These are phyloP conservation scores for Colletotrichum somersetense DNA, from an alignment of 2,329 filamentous ascomycete species.

Conservation along the genomic window DNA sequence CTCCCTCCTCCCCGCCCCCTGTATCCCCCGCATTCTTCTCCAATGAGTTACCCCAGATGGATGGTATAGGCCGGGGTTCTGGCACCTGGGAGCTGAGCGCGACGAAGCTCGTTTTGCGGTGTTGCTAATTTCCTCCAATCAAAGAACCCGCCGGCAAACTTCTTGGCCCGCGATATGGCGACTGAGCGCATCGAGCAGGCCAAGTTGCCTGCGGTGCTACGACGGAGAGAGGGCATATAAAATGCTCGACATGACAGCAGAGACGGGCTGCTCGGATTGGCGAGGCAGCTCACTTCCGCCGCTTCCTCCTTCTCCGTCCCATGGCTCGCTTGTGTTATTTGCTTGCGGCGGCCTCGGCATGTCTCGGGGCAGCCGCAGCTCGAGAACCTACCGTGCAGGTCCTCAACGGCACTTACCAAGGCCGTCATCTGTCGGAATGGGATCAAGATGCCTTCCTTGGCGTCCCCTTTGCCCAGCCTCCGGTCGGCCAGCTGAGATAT, in stretches of 20 bases:
- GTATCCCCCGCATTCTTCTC: constrained; percentile 40
- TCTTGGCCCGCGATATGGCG: constrained; percentile 5
- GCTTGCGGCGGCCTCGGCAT: constrained; percentile 27
- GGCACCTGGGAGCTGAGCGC: constrained; percentile 7
- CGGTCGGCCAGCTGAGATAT: constrained; percentile 52
- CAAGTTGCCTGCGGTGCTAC: not conserved
- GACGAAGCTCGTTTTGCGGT: constrained; percentile 25
- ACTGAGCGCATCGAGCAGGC: not conserved
- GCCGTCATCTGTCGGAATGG: constrained; percentile 50
- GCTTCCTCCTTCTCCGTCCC: not conserved
- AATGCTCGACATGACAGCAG: not conserved
- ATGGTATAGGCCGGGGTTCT: constrained; percentile 1
- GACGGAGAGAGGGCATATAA: constrained; percentile 26
- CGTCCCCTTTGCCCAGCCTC: constrained; percentile 52
- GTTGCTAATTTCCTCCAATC: constrained; percentile 39
- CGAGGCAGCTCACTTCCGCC: not conserved
- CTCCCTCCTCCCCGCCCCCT: constrained; percentile 11
- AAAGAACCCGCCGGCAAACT: constrained; percentile 1
- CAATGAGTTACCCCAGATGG: constrained; percentile 30
- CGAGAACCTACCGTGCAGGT: constrained; percentile 43
- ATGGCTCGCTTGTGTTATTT: constrained; percentile 27
- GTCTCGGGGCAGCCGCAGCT: constrained; percentile 13
- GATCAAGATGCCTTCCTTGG: constrained; percentile 57
- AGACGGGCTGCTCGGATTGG: not conserved
- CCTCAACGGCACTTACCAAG: constrained; percentile 52